Conservation (phyloP, 148 eudicot genomes). For the Fagopyrum homotropicum region DNA sequence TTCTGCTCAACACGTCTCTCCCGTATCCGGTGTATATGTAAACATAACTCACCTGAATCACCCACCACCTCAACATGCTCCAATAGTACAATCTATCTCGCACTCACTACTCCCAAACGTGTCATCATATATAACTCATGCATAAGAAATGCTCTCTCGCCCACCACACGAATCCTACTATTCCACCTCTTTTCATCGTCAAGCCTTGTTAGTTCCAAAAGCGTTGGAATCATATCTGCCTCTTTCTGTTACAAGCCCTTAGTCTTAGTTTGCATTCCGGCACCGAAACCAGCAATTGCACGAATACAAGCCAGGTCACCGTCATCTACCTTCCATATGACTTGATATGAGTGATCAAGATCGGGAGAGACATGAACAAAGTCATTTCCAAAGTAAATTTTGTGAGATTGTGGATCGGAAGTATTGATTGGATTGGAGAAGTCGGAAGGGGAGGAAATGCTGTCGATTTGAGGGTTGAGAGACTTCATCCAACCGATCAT, state of each 20-base stretch:
- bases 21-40: background rate
- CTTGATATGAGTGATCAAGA: slow-evolving; percentile 68
- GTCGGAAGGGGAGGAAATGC: slow-evolving; percentile 34
- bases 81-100: no score
- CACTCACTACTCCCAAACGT: background rate
- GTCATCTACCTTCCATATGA: no score
- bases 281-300: no score
- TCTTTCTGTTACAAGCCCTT: background rate
- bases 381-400: slow-evolving; percentile 28
- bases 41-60: background rate
- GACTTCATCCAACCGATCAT: slow-evolving; percentile 74
- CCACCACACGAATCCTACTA: background rate
- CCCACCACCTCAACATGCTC: background rate
- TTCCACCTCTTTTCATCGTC: background rate
- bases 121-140: background rate
- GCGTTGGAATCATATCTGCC: background rate
- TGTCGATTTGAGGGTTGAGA: slow-evolving; percentile 53
- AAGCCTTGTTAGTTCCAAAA: no score
- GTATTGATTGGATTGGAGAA: slow-evolving; percentile 47
- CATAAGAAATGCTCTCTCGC: background rate
- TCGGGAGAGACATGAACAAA: slow-evolving; percentile 52
- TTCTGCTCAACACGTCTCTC: background rate
- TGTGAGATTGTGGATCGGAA: slow-evolving; percentile 26
- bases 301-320: no score
- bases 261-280: background rate